Evolutionary conservation across 257 asterid genomes (phyloP).

Genomic region (Thymus quinquecostatus): DNA sequence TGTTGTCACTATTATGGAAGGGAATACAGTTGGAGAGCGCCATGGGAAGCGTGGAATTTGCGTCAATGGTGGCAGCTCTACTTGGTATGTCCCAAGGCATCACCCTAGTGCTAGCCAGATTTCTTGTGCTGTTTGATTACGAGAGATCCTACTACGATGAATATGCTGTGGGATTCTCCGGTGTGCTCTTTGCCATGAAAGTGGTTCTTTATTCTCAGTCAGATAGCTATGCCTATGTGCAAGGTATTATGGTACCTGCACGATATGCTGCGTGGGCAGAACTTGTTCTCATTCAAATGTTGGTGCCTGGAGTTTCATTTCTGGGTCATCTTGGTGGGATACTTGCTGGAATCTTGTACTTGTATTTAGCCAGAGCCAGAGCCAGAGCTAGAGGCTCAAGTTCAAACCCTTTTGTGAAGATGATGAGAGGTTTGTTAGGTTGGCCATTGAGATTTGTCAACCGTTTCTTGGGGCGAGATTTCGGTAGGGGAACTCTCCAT

Average conservation of each 20-base stretch:
- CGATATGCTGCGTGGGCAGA: conserved; percentile 98
- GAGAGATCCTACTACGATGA: conserved; percentile 72
- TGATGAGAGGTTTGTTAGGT: conserved; percentile 48
- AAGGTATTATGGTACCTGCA: conserved; percentile 77
- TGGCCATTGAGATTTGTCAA: conserved; percentile 61
- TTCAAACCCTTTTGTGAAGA: conserved; percentile 38
- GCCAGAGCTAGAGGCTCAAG: not conserved
- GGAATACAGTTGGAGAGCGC: conserved; percentile 79
- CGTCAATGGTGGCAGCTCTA: conserved; percentile 75
- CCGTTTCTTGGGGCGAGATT: conserved; percentile 36
- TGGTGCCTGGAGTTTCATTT: conserved; percentile 89
- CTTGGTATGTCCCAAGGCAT: conserved; percentile 85
- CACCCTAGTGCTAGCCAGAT: conserved; percentile 69
- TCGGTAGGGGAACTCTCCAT: conserved; percentile 63
- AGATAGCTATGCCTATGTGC: conserved; percentile 63
- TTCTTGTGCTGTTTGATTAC: conserved; percentile 60
- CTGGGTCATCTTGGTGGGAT: conserved; percentile 93
- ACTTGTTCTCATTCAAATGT: conserved; percentile 79
- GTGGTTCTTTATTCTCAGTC: conserved; percentile 73
- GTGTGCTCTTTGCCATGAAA: conserved; percentile 97
- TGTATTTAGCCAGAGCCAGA: conserved; percentile 36
- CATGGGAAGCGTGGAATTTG: conserved; percentile 79
- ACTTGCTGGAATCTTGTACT: conserved; percentile 76
- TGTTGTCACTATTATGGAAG: conserved; percentile 92
- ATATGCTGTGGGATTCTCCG: conserved; percentile 86